These are phyloP conservation scores for Aspergillus costaricaensis DNA, from an alignment of 2,329 filamentous ascomycete species.

Conservation along the genomic window DNA sequence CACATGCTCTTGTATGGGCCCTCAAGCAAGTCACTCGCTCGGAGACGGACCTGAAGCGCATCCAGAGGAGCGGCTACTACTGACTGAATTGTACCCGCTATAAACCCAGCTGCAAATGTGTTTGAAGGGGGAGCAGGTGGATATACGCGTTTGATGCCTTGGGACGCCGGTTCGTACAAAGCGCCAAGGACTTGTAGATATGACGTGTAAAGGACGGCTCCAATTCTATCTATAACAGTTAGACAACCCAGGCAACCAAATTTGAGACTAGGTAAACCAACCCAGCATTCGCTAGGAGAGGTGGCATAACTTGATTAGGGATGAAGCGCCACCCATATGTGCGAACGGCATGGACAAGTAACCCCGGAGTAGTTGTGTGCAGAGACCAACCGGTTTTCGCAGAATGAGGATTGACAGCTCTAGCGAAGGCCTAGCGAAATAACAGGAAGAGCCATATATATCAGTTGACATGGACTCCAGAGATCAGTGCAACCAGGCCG, in stretches of 20 bases:
- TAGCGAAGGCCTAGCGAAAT: slow-evolving; percentile 57
- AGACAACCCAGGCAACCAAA: not conserved
- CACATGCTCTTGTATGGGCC: slow-evolving; percentile 64
- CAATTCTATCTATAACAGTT: slow-evolving; percentile 47
- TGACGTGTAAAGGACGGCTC: slow-evolving; percentile 63
- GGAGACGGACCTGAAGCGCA: slow-evolving; percentile 63
- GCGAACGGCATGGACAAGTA: slow-evolving; percentile 62
- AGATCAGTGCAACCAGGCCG: not conserved
- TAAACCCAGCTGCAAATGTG: slow-evolving; percentile 61
- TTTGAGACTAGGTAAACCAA: slow-evolving; percentile 30
- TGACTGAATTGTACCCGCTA: slow-evolving; percentile 62
- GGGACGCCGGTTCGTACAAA: slow-evolving; percentile 60
- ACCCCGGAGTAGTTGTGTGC: slow-evolving; percentile 61
- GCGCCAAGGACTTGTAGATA: slow-evolving; percentile 62
- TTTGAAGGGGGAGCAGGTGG: slow-evolving; percentile 56
- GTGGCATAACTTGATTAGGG: slow-evolving; percentile 65
- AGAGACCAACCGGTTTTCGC: slow-evolving; percentile 56
- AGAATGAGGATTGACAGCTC: slow-evolving; percentile 61
- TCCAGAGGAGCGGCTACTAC: slow-evolving; percentile 64
- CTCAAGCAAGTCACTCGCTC: slow-evolving; percentile 59
- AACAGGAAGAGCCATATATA: not conserved
- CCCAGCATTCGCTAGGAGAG: slow-evolving; percentile 63
- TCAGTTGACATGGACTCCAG: slow-evolving; percentile 10
- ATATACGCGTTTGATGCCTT: slow-evolving; percentile 60
- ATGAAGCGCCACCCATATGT: slow-evolving; percentile 66